These are phyloP conservation scores for Albophoma yamanashiensis DNA, from an alignment of 2,329 filamentous ascomycete species.

Conservation along the genomic window DNA sequence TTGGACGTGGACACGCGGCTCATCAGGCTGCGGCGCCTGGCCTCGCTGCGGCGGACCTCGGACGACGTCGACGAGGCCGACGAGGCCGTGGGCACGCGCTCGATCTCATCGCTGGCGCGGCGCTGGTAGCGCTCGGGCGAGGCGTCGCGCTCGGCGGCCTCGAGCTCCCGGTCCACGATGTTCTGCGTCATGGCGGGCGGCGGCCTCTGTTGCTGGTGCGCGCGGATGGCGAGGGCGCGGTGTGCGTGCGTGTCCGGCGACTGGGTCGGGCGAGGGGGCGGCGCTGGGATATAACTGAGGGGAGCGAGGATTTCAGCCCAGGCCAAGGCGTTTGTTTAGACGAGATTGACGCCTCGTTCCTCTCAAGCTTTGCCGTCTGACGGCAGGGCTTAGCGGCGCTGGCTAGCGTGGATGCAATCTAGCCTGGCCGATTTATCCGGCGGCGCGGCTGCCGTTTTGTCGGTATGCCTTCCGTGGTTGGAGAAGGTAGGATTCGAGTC, in stretches of 20 bases:
- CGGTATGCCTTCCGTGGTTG: too few relatives aligned
- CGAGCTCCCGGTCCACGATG: conserved; percentile 42
- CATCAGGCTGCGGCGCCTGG: conserved; percentile 33
- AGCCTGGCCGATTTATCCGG: neutral
- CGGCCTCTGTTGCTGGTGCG: neutral
- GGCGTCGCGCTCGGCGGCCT: conserved; percentile 44
- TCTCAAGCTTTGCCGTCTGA: neutral
- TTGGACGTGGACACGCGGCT: conserved; percentile 52
- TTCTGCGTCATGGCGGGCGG: conserved; percentile 30
- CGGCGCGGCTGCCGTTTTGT: neutral
- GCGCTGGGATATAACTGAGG: neutral
- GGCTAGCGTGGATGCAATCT: neutral
- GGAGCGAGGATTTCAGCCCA: neutral
- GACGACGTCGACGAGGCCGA: conserved; percentile 39
- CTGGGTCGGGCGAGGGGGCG: neutral
- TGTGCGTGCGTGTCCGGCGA: neutral
- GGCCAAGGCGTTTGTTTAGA: neutral
- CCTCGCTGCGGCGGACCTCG: conserved; percentile 22
- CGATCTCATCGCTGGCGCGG: conserved; percentile 43
- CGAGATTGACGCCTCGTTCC: neutral
- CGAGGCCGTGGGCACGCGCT: conserved; percentile 45
- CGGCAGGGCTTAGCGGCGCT: neutral
- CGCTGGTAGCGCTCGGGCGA: conserved; percentile 26
- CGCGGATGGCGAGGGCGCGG: neutral
- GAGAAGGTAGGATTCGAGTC: too few relatives aligned